Base-by-base conservation (phyloP, 2,329 filamentous ascomycete species). In the Phialocephala sp. region DNA sequence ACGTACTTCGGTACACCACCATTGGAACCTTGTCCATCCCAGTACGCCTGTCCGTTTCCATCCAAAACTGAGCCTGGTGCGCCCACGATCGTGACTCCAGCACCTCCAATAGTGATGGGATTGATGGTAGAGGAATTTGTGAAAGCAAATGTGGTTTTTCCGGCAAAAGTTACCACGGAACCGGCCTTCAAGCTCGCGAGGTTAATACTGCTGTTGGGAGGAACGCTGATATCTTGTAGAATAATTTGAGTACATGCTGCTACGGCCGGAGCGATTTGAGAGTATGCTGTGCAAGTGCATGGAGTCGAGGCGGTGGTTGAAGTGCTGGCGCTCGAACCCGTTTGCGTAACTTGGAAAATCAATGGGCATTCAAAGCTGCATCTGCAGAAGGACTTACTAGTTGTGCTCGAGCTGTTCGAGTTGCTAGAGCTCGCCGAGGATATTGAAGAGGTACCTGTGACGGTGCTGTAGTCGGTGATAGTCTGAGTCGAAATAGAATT, bases 11-110 rank as follows among this genome's bases (percentile, higher is more conserved):
- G 24, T 14, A 35, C 32, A 9, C 50, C 50, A 15, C 85, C 85
- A 72, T 86, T 86, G 71, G 77, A 77, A n/a, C 87, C 87, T 76
- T 87, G 70, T 62, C 81, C 79, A 69, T 89, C 87, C 88, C 87
- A 89, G 83, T 84, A 89, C 37, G 78, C 76, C 18, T 80, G 71
- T 37, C 87, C 86, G 54, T 85, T 81, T 66, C 85, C 84, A 70
- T 89, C 80, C 59, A 89, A 82, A 39, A 82, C 76, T 66, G 79
- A 79, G 20, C 85, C 87, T 1, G 77, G 68, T 27, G 83, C 84
- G 60, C 85, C 86, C 15, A 78, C 78, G 32, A 89, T 79, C 45
- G 80, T 80, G 72, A 89, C 80, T 64, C 80, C 78, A 50, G 76
- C 83, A 32, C 89, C 89, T 2, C 83, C 83, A 68, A 90, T 79